These are phyloP conservation scores for Rhizopogon rudus DNA, from an alignment of 768 basidiomycete species.

Conservation along the genomic window DNA sequence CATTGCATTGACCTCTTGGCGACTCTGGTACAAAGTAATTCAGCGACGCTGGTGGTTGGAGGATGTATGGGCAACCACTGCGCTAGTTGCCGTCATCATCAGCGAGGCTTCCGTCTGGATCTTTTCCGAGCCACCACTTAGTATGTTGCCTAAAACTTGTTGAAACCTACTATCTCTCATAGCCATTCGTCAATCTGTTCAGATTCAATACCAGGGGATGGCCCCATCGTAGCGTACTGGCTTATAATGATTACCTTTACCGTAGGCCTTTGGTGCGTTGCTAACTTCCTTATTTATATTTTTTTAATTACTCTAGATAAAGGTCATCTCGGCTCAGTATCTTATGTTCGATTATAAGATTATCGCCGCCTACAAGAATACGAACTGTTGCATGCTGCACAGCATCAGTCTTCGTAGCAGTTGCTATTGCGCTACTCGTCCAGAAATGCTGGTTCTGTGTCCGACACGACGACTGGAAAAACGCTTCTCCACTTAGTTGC, in stretches of 20 bases:
- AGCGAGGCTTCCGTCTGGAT: slow-evolving; percentile 6
- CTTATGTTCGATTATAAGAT: slow-evolving; percentile 5
- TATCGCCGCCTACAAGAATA: slow-evolving; percentile 2
- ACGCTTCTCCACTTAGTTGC: not conserved
- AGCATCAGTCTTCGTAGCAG: not conserved
- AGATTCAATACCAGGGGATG: not conserved
- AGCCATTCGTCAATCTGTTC: not conserved
- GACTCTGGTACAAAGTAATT: slow-evolving; percentile 4
- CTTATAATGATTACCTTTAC: slow-evolving; percentile 1
- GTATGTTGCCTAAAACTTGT: not conserved
- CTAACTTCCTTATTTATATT: not conserved
- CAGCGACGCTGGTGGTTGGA: slow-evolving; percentile 8
- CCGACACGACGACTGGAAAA: slow-evolving; percentile 1
- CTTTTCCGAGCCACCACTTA: not conserved
- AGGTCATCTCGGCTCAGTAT: slow-evolving; percentile 7
- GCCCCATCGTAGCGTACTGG: slow-evolving; percentile 6
- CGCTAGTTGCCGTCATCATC: not conserved
- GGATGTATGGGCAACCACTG: slow-evolving; percentile 4
- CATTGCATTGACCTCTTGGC: slow-evolving; percentile 2
- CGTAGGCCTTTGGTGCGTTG: slow-evolving; percentile 6
- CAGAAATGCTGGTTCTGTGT: slow-evolving; percentile 8
- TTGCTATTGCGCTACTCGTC: slow-evolving; percentile 1
- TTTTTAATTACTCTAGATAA: not conserved
- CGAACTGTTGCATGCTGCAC: slow-evolving; percentile 1
- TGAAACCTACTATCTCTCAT: not conserved